Evolutionary conservation across 169 alveolate genomes (phyloP), one percentile per base, ranked within the genome.

Genomic region (Babesia ovis): DNA sequence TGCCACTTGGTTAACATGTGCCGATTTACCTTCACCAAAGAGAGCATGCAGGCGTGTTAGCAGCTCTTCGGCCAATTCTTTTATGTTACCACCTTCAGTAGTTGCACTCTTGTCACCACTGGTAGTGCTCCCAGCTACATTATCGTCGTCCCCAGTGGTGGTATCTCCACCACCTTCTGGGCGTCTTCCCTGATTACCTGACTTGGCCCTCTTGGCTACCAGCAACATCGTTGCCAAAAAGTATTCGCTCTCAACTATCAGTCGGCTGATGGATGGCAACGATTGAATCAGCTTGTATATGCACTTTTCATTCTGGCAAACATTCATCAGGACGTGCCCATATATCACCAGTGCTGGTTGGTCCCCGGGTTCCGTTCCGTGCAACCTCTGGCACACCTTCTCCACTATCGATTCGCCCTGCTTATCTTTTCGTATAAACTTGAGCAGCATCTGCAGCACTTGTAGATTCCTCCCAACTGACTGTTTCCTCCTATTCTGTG

Each of bases 311-410:
- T 81, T 77, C 41, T 81, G 57, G 51, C 62, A 48, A 29, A 81
- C 60, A 53, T 42, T 27, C n/a, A 81, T 71, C 27, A 81, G 81
- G 32, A 73, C 81, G 69, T 71, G 55, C 4, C 70, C 43, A 56
- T 62, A 81, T 20, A 81, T 35, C 31, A 55, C 54, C 1, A 73
- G 32, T 0, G 85, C 85, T 42, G 43, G 16, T 25, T 37, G 62
- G 42, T 69, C 39, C 23, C 35, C 57, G 31, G 75, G 58, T 53
- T 60, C 76, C 20, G 53, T 72, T 1, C 68, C 27, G 18, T 74
- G 85, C 45, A 81, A 48, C 51, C 89, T 31, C 50, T 50, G 35
- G 43, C 84, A 81, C 4, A 81, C 66, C 81, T 81, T 81, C 60
- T 72, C 89, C 31, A 81, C 75, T 32, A 81, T 50, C 42, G 67